Conservation (phyloP, 2,329 filamentous ascomycete genomes). For the Aspergillus hortae region DNA sequence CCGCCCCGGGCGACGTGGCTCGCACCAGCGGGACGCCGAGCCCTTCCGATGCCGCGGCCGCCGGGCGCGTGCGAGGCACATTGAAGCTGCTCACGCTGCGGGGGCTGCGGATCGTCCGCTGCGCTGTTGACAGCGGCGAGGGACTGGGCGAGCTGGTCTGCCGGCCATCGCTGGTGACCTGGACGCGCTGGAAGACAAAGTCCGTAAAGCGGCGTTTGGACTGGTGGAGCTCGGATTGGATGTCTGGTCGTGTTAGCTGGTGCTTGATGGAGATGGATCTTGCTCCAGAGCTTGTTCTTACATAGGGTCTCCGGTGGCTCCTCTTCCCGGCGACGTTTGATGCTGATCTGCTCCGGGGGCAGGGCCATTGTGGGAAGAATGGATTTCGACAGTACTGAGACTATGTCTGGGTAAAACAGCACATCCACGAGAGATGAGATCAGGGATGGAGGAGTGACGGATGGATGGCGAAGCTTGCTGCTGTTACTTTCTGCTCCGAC, state of each 20-base stretch:
- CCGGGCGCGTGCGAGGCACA: slow-evolving; percentile 11
- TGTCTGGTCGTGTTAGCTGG: slow-evolving; percentile 31
- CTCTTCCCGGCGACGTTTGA: slow-evolving; percentile 57
- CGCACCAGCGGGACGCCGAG: slow-evolving; percentile 38
- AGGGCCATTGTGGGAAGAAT: slow-evolving; percentile 35
- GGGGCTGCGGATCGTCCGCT: slow-evolving; percentile 28
- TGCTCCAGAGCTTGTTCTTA: slow-evolving; percentile 24
- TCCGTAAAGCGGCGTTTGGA: slow-evolving; percentile 48
- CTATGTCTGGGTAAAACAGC: no score
- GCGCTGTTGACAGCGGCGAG: slow-evolving; percentile 18
- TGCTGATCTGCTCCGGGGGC: slow-evolving; percentile 49
- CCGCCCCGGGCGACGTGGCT: slow-evolving; percentile 41
- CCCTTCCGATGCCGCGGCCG: slow-evolving; percentile 4
- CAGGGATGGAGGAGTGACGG: neutral
- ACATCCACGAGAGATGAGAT: neutral
- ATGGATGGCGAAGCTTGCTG: neutral
- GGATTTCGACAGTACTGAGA: neutral
- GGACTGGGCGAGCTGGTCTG: slow-evolving; percentile 8
- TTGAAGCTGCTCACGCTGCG: slow-evolving; percentile 33
- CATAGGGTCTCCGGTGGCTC: slow-evolving; percentile 55
- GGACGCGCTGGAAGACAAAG: slow-evolving; percentile 45
- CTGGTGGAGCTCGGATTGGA: slow-evolving; percentile 42
- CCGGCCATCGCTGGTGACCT: slow-evolving; percentile 17
- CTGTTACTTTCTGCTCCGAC: neutral
- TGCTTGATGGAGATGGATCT: no score